Base-by-base conservation (phyloP, 2,329 filamentous ascomycete genomes). In the Fusarium sp. region DNA sequence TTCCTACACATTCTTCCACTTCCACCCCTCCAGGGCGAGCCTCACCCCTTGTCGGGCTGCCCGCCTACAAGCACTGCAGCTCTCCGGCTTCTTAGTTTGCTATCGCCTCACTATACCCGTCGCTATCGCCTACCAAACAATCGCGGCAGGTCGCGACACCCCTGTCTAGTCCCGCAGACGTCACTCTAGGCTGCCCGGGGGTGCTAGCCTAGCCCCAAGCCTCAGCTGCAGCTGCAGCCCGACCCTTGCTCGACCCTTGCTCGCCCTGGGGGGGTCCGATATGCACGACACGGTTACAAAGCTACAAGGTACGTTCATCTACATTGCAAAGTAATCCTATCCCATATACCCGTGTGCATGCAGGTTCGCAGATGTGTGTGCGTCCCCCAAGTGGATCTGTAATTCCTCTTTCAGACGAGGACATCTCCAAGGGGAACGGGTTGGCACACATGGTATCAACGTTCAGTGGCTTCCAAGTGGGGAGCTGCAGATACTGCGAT, bases 81-180 rank as follows among this genome's bases (percentile, higher is more conserved):
- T 51, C 45, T 44, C 49, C 57, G 47, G 15, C 35, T 26, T 37
- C 40, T 53, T 20, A 53, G 41, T 43, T 47, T 53, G 17, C 48
- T 52, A 6, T 30, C 39, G 20, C 30, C 33, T 30, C 13, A 37
- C 10, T 11, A 9, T n/a, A 17, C 35, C 35, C 17, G 17, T 51
- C 32, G 28, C 24, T 28, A 39, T 37, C 46, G 20, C 47, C 39
- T 20, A 41, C 35, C 53, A 62, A 62, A 62, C 53, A 47, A 39
- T 15, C 24, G 35, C 33, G 30, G 44, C 41, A 33, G 53, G 53
- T 32, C 58, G 24, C 26, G 10, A 1, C 13, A 32, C 35, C 53
- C 45, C 53, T 39, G 26, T 17, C 32, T 24, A 35, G 35, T 32
- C 57, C 45, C 39, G 60, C 56, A 63, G 57, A 64, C 37, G 57